phyloP scores from a whole-genome alignment of 2,329 filamentous ascomycete genomes.

The Calonectria henricotiae region DNA sequence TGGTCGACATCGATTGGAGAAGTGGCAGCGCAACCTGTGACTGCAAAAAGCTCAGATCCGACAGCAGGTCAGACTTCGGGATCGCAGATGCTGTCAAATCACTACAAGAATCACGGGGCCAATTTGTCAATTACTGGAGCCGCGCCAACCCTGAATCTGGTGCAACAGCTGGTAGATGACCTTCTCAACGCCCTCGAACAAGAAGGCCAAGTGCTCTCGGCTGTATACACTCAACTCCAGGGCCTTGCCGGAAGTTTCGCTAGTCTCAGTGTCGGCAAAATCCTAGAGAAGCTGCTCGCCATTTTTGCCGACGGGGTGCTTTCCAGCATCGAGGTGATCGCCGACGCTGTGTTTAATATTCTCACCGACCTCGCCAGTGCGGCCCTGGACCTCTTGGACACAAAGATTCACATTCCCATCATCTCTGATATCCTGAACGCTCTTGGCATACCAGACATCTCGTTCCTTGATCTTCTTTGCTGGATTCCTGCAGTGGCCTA shows the following conservation, averaged over 20 bases:
- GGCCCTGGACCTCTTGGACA: background rate
- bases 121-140: background rate
- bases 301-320: background rate
- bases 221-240: background rate
- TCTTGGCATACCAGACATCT: background rate
- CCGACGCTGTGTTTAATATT: background rate
- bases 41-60: background rate
- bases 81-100: background rate
- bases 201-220: background rate
- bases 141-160: background rate
- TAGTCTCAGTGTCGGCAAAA: background rate
- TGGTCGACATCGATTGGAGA: background rate
- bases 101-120: background rate
- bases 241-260: background rate
- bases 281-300: background rate
- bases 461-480: background rate
- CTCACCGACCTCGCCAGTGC: background rate
- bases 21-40: background rate
- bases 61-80: background rate
- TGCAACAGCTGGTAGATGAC: background rate
- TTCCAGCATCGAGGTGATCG: background rate
- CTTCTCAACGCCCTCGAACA: background rate
- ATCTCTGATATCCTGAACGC: background rate
- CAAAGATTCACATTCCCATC: conserved; percentile 5
- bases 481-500: background rate